Percentiles rank a stretch among this genome's conserved stretches.
Evolutionary conservation across 176 grass and related monocot species (phyloP).

Genomic region (Typha latifolia): DNA sequence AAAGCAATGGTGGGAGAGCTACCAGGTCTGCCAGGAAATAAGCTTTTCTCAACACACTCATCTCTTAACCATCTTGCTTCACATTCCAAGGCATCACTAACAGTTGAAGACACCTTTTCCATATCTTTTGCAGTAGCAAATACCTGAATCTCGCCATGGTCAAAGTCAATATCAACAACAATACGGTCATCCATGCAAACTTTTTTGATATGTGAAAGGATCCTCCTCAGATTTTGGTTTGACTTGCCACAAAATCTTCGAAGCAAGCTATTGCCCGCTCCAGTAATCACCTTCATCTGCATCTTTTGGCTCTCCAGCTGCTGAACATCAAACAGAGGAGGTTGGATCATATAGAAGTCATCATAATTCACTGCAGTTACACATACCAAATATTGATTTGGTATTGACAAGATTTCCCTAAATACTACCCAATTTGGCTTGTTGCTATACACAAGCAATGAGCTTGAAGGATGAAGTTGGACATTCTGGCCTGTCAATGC

Average conservation of each 20-base stretch:
- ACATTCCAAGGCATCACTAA: constrained; percentile 42
- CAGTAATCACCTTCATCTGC: constrained; percentile 53
- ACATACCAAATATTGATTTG: constrained; percentile 88
- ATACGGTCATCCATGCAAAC: constrained; percentile 56
- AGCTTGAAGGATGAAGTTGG: constrained; percentile 81
- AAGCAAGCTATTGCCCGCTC: constrained; percentile 46
- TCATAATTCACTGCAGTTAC: constrained; percentile 73
- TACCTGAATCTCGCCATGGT: constrained; percentile 40
- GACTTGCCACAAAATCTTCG: constrained; percentile 63
- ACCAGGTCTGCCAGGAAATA: constrained; percentile 42
- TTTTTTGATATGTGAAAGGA: constrained; percentile 43
- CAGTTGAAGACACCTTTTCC: constrained; percentile 35
- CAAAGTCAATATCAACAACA: constrained; percentile 63
- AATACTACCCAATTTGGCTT: constrained; percentile 92
- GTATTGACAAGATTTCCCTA: constrained; percentile 68
- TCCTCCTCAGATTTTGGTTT: constrained; percentile 61
- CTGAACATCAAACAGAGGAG: constrained; percentile 34
- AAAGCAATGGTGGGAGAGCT: constrained; percentile 41
- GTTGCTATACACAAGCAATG: constrained; percentile 49
- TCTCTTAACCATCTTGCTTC: constrained; percentile 56
- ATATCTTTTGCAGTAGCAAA: constrained; percentile 60
- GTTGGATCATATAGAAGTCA: constrained; percentile 36
- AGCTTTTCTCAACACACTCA: constrained; percentile 62
- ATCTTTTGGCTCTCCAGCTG: constrained; percentile 60
- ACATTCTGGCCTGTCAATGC: constrained; percentile 58